Base-by-base conservation (phyloP, 305 asterid genomes). In the Lippia alba region DNA sequence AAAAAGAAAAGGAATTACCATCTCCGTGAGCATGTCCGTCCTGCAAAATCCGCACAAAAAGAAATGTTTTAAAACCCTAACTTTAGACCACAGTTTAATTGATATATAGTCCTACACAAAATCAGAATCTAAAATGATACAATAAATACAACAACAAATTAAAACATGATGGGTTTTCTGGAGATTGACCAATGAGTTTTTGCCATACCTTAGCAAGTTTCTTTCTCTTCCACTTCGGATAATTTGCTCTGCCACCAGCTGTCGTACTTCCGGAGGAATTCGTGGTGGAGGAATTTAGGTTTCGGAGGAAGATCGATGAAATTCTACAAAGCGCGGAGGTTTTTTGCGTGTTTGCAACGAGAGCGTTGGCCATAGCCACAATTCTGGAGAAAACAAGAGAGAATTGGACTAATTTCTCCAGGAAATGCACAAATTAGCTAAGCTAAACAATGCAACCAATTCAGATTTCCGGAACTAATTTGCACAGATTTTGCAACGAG, bases 141-240 rank as follows among this genome's bases (percentile, higher is more conserved):
- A 16, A 3, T 19, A 11, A 14, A 11, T 0, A 10, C 15, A 36
- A 36, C 15, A 33, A 39, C 44, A 65, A n/a, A n/a, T n/a, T n/a
- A 34, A 3, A 32, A 46, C 9, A 20, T 44, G 33, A 17, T 12
- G 8, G 3, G 7, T 59, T 86, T 83, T 85, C 69, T 85, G 85
- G 40, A 85, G 89, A 73, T 87, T 87, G 69, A 20, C 90, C 93
- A 85, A 16, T 85, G 93, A 40, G 86, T 70, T 71, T 85, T 81
- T 81, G 14, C 93, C 91, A n/a, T 63, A 17, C 93, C 93, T 88
- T 90, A 80, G 65, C 61, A 61, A 85, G 83, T 82, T 87, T 87
- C 84, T 80, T 82, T 82, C 82, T 87, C 80, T 80, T 81, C 41
- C 82, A 59, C 66, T 75, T 83, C 20, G 81, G 62, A 56, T 78